Evolutionary conservation across 23 red algal species (phyloP), one percentile per base, ranked within the genome.

Genomic region (Rhodosorus marinus): DNA sequence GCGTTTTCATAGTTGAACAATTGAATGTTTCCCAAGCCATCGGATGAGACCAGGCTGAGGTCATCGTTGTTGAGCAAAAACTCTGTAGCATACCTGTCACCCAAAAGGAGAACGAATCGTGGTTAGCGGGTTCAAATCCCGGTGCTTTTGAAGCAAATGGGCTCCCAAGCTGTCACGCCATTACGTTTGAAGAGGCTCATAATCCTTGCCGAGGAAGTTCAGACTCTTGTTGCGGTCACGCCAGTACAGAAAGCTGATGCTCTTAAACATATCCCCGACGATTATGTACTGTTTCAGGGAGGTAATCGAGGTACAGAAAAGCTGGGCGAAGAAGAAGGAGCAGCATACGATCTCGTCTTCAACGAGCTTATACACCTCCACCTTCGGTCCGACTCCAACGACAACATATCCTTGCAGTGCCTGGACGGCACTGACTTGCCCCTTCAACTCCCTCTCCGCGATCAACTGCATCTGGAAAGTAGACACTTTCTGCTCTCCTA

Each of bases 321-420:
- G 71, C 23, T 95, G 69, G 41, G 60, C 74, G 49, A 71, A 80
- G 34, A 72, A 81, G 61, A 83, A 95, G 20, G 88, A 95, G 21
- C 72, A 51, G 49, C 81, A 81, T 8, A 82, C 67, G 57, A 95
- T 76, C 49, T 95, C 88, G 35, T 84, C 80, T 29, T 76, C 88
- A 9, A 95, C 78, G 8, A 95, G 65, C 51, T 95, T 95, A 72
- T 95, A 95, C 22, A 95, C 77, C 60, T 81, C 80, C 28, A 95
- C 59, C 24, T 62, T 69, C 21, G 88, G 68, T 3, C 88, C 88
- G 0, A 82, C 77, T 1, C 52, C 62, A 7, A 66, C 77, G 24
- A 80, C 58, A 3, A 95, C 70, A 52, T 83, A 84, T 24, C 78
- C 88, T 52, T 95, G 64, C 56, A 95, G 60, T 2, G 72, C 33